Evolutionary conservation across 2,329 filamentous ascomycete species (phyloP).

Genomic region (Coniochaeta ligniaria): DNA sequence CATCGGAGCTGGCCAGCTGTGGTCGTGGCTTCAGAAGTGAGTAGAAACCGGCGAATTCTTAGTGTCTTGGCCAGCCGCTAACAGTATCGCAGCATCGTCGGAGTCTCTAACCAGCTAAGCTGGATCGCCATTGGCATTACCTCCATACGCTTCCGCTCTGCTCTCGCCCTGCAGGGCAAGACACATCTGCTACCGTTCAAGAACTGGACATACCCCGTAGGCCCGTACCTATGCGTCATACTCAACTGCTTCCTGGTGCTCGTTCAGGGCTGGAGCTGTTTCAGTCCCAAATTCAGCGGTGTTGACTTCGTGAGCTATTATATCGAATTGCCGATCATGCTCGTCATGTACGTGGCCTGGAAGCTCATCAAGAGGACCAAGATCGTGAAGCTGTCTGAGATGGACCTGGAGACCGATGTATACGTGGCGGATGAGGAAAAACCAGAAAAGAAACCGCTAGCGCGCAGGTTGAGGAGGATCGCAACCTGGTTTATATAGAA

Average conservation of each 20-base stretch:
- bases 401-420: conserved; percentile 16
- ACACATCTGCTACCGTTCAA: conserved; percentile 56
- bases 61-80: conserved; percentile 6
- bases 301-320: conserved; percentile 59
- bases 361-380: conserved; percentile 27
- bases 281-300: conserved; percentile 48
- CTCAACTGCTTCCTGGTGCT: conserved; percentile 54
- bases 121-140: conserved; percentile 60
- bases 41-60: conserved; percentile 15
- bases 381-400: conserved; percentile 9
- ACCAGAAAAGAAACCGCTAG: neutral
- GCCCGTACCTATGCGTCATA: conserved; percentile 47
- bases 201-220: conserved; percentile 60
- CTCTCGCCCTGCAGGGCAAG: conserved; percentile 48
- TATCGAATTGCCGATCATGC: conserved; percentile 54
- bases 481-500: neutral
- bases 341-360: conserved; percentile 47
- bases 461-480: conserved; percentile 4
- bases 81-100: conserved; percentile 40
- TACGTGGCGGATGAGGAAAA: conserved; percentile 10
- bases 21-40: conserved; percentile 60
- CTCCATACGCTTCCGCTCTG: conserved; percentile 57
- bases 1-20: conserved; percentile 57
- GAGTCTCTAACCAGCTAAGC: conserved; percentile 60
- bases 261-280: conserved; percentile 57